Percentiles rank a stretch among this genome's conserved stretches.
These are phyloP conservation scores for Meyerozyma guilliermondii DNA, from an alignment of 1,139 yeast genomes.

Conservation along the genomic window DNA sequence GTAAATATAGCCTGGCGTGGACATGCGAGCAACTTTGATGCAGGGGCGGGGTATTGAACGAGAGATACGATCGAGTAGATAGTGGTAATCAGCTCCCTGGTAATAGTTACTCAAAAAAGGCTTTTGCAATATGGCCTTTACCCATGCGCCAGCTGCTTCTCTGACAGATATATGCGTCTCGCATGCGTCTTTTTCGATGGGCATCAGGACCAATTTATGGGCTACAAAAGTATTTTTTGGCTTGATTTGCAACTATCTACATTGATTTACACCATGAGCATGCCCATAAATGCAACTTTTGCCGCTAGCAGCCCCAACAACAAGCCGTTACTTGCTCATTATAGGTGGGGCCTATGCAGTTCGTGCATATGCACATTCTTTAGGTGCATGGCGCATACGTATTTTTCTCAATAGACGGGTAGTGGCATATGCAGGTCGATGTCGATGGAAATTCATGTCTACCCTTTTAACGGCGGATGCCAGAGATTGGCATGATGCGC, in stretches of 20 bases:
- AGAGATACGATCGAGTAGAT: too few species aligned
- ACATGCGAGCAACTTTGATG: background rate
- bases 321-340: background rate
- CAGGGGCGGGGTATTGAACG: too few species aligned
- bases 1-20: background rate
- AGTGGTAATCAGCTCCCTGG: too few species aligned
- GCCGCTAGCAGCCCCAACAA: background rate
- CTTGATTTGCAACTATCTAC: too few species aligned
- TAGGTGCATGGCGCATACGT: background rate
- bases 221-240: background rate
- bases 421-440: background rate
- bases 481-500: background rate
- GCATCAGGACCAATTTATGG: background rate
- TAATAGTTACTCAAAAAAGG: too few species aligned
- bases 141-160: background rate
- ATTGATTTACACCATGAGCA: too few species aligned
- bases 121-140: background rate
- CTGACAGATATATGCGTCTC: background rate
- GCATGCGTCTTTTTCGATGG: background rate
- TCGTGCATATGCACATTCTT: constrained; percentile 2
- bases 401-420: background rate
- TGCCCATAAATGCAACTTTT: background rate
- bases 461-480: background rate
- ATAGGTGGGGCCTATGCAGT: background rate
- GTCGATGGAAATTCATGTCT: background rate